Evolutionary conservation across 2,329 filamentous ascomycete genomes (phyloP).

Genomic region (Pseudodiploospora longispora): DNA sequence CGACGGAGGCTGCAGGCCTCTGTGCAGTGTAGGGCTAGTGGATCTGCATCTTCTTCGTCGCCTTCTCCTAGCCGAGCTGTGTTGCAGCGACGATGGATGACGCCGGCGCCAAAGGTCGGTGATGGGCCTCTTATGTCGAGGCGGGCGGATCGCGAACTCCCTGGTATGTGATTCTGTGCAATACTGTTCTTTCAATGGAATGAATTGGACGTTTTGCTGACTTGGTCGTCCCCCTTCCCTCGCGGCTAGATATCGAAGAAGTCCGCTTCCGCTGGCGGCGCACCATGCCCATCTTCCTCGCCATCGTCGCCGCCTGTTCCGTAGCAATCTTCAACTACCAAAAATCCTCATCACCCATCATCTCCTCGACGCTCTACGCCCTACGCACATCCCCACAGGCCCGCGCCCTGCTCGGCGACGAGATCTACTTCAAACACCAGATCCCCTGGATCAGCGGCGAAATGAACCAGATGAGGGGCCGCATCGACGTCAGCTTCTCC

Average conservation of each 20-base stretch:
- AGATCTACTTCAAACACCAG: constrained; percentile 71
- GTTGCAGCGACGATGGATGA: constrained; percentile 38
- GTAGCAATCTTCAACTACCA: constrained; percentile 99
- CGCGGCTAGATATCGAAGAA: constrained; percentile 31
- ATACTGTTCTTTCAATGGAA: not conserved
- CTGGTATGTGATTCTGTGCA: constrained; percentile 37
- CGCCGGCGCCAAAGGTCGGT: constrained; percentile 49
- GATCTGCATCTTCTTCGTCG: not conserved
- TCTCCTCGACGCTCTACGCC: constrained; percentile 85
- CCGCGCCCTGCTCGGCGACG: constrained; percentile 72
- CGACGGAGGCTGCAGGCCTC: constrained; percentile 17
- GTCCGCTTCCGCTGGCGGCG: constrained; percentile 54
- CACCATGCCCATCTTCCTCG: constrained; percentile 73
- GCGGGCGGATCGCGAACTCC: constrained; percentile 57
- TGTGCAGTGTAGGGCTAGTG: constrained; percentile 11
- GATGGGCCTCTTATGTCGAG: constrained; percentile 59
- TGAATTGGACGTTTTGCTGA: not conserved
- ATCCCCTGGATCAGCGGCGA: constrained; percentile 79
- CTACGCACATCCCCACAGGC: constrained; percentile 72
- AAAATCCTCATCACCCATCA: constrained; percentile 77
- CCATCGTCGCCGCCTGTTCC: constrained; percentile 60
- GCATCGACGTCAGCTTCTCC: constrained; percentile 78
- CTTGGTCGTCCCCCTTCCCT: not conserved
- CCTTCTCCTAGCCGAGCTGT: not conserved
- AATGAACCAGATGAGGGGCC: constrained; percentile 89